Percentiles rank a stretch among this genome's conserved stretches.
Conservation (phyloP, 2,329 filamentous ascomycete genomes). For the Fusarium buharicum region DNA sequence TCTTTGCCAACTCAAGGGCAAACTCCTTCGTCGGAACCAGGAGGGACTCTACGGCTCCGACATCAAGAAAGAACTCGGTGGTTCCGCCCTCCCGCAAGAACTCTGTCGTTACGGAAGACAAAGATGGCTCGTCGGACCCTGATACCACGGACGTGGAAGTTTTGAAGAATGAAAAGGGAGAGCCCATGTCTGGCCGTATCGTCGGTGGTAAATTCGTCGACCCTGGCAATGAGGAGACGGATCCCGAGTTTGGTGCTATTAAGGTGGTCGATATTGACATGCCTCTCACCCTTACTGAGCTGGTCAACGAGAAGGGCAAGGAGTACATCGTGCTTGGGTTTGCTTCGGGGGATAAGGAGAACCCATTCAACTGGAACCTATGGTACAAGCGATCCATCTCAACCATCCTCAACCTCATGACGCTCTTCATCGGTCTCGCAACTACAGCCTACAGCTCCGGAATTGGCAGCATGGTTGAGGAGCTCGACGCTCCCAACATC, state of each 20-base stretch:
- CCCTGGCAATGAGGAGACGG: constrained; percentile 24
- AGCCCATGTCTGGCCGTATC: constrained; percentile 29
- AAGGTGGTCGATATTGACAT: constrained; percentile 37
- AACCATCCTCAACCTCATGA: constrained; percentile 40
- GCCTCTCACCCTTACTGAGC: constrained; percentile 34
- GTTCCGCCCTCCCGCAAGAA: constrained; percentile 26
- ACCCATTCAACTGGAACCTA: constrained; percentile 40
- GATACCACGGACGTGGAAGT: constrained; percentile 31
- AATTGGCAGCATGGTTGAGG: constrained; percentile 33
- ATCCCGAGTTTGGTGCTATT: constrained; percentile 33
- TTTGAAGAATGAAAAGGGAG: constrained; percentile 29
- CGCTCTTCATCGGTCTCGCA: constrained; percentile 37
- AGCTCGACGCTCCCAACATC: constrained; percentile 31
- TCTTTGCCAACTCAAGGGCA: constrained; percentile 35
- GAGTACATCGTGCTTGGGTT: constrained; percentile 39
- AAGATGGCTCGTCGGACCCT: constrained; percentile 23
- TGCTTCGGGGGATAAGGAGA: constrained; percentile 38
- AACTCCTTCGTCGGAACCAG: constrained; percentile 34
- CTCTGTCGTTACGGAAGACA: constrained; percentile 17
- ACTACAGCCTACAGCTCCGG: constrained; percentile 38
- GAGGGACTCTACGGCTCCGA: constrained; percentile 8
- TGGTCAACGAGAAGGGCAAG: constrained; percentile 33
- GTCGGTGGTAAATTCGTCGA: constrained; percentile 38
- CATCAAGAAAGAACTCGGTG: constrained; percentile 23
- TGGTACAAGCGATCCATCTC: constrained; percentile 41